These are phyloP conservation scores for Dendrobium chrysotoxum DNA, from an alignment of 106 monocot genomes.

Conservation along the genomic window DNA sequence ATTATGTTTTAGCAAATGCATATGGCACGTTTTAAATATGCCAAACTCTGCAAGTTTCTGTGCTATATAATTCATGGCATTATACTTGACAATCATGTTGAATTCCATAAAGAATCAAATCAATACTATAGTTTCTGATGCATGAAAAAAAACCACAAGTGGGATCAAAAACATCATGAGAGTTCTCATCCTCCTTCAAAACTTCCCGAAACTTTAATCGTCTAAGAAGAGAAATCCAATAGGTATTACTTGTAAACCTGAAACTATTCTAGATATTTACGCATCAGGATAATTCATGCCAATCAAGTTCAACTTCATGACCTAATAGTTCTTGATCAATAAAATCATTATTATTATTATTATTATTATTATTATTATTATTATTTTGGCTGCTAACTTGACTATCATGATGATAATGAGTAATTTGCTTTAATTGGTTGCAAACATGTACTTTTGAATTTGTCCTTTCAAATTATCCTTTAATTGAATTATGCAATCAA, in stretches of 20 bases:
- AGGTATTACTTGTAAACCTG: background rate
- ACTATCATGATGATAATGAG: conserved; percentile 5
- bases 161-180: background rate
- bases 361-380: too few relatives aligned
- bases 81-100: conserved; percentile 14
- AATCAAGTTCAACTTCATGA: background rate
- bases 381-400: conserved; percentile 11
- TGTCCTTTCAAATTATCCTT: too few relatives aligned
- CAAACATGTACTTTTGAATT: too few relatives aligned
- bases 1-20: background rate
- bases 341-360: background rate
- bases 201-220: background rate
- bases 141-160: background rate
- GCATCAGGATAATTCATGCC: background rate
- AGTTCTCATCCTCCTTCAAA: background rate
- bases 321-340: background rate
- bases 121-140: background rate
- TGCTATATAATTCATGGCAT: conserved; percentile 15
- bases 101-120: conserved; percentile 3
- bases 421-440: too few relatives aligned
- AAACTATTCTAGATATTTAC: background rate
- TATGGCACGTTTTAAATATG: conserved; percentile 7
- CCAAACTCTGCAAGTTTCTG: conserved; percentile 12
- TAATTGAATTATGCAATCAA: too few relatives aligned
- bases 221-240: background rate